Conservation (phyloP, 495 filamentous ascomycete species). For the Hypoxylon perforatum region DNA sequence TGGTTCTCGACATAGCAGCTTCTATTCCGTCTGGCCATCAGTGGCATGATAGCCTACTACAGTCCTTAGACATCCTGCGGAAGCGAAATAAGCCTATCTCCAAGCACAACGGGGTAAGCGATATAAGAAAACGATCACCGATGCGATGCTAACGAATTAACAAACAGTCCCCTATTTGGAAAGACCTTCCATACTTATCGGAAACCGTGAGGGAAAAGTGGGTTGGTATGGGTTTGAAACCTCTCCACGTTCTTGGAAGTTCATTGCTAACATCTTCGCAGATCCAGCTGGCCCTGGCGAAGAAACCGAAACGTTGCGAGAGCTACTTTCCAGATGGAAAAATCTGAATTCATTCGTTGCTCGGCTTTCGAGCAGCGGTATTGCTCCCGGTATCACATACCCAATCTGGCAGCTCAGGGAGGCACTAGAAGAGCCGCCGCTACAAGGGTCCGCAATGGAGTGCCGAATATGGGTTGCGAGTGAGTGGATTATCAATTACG, state of each 20-base stretch:
- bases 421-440: slow-evolving; percentile 11
- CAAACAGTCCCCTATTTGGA: not conserved
- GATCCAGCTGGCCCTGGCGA: slow-evolving; percentile 6
- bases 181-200: not conserved
- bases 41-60: slow-evolving; percentile 5
- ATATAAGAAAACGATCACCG: not conserved
- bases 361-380: slow-evolving; percentile 6
- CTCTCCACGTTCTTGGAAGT: not conserved
- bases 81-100: slow-evolving; percentile 2
- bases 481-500: slow-evolving; percentile 10
- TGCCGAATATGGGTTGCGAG: slow-evolving; percentile 4
- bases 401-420: slow-evolving; percentile 16
- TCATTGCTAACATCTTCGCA: slow-evolving; percentile 7
- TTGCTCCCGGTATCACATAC: not conserved
- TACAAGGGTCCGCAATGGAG: slow-evolving; percentile 9
- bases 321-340: not conserved
- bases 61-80: slow-evolving; percentile 5
- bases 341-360: slow-evolving; percentile 16
- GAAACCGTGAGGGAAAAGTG: not conserved
- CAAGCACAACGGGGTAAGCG: not conserved
- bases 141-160: not conserved
- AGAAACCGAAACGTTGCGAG: not conserved
- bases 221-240: not conserved
- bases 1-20: not conserved
- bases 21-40: slow-evolving; percentile 9